Evolutionary conservation across 2,329 filamentous ascomycete genomes (phyloP), one percentile per base, ranked within the genome.

Genomic region (Diaporthe vexans): DNA sequence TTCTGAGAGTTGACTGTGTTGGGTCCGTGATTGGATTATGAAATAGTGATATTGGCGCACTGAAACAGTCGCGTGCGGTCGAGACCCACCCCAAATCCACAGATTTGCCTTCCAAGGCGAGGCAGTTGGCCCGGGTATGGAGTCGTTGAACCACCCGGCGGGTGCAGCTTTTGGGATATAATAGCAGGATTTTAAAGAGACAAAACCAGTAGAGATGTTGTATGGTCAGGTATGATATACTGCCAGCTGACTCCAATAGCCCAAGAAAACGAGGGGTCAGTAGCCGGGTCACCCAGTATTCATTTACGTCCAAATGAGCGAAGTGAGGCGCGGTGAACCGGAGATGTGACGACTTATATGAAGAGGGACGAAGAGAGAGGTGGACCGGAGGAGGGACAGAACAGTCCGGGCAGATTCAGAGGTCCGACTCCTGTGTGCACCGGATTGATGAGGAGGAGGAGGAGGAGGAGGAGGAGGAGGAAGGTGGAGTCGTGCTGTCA

Each of bases 1-100:
- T 73, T 40, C 81, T 77, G 52, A 33, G 17, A 63, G 43, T 3
- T 54, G 40, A 6, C 10, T 26, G 37, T 15, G n/a, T 52, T 19
- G 48, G n/a, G 17, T 13, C 26, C 1, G 21, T 37, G 21, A 54
- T 24, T 43, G 46, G 10, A 37, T 13, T 11, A 33, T 46, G 35
- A 9, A 17, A 29, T 29, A 24, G 24, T 21, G 13, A 71, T 24
- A 24, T 2, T 40, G 33, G 33, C 11, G 33, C 15, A 52, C 21
- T 24, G 9, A 7, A 21, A 19, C 48, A 9, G 46, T 21, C 63
- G 63, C 21, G 40, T 43, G 46, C 24, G 29, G 52, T 37, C n/a
- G 46, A 40, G 46, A 33, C 17, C 15, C 13, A 19, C 40, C 15
- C 2, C 10, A 26, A 19, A 19, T 17, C 46, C n/a, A 21, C n/a